These are phyloP conservation scores for Rhizomucor pusillus DNA, from an alignment of 371 early-diverging fungal genomes.

Conservation along the genomic window DNA sequence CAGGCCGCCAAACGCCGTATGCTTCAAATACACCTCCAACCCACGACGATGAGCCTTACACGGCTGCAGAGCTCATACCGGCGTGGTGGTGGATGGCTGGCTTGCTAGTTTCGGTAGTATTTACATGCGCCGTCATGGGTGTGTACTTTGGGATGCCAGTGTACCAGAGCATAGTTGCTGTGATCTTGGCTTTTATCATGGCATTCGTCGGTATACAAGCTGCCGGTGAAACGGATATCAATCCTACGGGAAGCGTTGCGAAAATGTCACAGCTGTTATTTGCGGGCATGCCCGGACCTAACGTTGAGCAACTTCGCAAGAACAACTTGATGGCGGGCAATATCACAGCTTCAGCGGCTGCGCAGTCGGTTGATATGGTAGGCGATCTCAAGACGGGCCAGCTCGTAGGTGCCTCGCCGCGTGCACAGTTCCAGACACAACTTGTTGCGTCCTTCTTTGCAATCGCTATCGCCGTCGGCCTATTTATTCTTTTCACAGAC, in stretches of 20 bases:
- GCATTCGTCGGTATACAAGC: conserved; percentile 73
- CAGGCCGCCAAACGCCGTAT: neutral
- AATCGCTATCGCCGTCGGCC: conserved; percentile 49
- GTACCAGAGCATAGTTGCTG: conserved; percentile 54
- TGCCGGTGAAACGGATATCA: conserved; percentile 68
- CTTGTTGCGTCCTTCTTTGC: conserved; percentile 60
- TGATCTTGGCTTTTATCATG: conserved; percentile 66
- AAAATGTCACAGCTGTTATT: conserved; percentile 65
- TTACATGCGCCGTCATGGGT: conserved; percentile 59
- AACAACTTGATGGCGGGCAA: conserved; percentile 63
- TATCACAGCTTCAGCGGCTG: conserved; percentile 56
- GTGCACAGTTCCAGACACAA: conserved; percentile 63
- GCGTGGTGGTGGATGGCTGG: conserved; percentile 62
- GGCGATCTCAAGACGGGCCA: conserved; percentile 67
- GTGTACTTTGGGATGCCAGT: conserved; percentile 58
- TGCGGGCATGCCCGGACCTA: conserved; percentile 49
- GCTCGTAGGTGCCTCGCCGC: conserved; percentile 58
- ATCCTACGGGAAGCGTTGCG: conserved; percentile 58
- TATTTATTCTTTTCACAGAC: conserved; percentile 61
- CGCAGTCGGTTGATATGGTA: conserved; percentile 68
- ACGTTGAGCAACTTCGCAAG: conserved; percentile 34
- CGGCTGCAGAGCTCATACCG: conserved; percentile 47
- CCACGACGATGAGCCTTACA: conserved; percentile 8
- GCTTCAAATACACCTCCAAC: conserved; percentile 2
- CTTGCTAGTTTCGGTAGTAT: conserved; percentile 51